Base-by-base conservation (phyloP, 2,329 filamentous ascomycete species). In the Phaeoacremonium minimum region DNA sequence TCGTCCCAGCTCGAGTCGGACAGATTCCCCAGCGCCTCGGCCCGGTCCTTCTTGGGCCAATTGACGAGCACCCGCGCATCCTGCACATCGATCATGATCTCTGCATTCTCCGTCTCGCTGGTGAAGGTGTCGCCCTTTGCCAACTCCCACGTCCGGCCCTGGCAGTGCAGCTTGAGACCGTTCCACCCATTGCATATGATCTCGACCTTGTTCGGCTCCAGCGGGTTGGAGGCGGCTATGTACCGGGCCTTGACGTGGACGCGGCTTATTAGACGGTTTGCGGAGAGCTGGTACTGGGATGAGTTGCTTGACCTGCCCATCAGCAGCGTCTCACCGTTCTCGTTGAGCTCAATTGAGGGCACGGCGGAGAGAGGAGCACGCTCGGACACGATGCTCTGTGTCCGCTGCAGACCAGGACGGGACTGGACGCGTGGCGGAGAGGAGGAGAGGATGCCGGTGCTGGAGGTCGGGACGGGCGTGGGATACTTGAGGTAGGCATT, bases 141-240 rank as follows among this genome's bases (percentile, higher is more conserved):
- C 52, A 98, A 64, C 47, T 95, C 87, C 71, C 87, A 91, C 4
- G 87, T 85, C 47, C 83, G 81, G 38, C 88, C 88, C 62, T 91
- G 85, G 67, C 88, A 96, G 64, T 95, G 89, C 48, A 98, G 66
- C 67, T 88, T 95, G 47, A 93, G 73, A 13, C 93, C 93, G 60
- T 98, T 98, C 91, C 91, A 97, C 15, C 93, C 93, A 53, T 85
- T 78, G 69, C 93, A 98, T 52, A 87, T 75, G 50, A 98, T 85
- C 61, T 95, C 87, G 32, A 98, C 78, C 60, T 80, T 83, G 58
- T 85, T 87, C 44, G 80, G 73, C 9, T 9, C 80, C 50, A 87
- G 74, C 5, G 76, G 75, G 37, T 77, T 73, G 15, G 73, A 66
- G 11, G 87, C 79, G 15, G 22, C n/a, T 45, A 91, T 77, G 60